Evolutionary conservation across 2,329 filamentous ascomycete genomes (phyloP), one percentile per base, ranked within the genome.

Genomic region (Ophiostoma ips): DNA sequence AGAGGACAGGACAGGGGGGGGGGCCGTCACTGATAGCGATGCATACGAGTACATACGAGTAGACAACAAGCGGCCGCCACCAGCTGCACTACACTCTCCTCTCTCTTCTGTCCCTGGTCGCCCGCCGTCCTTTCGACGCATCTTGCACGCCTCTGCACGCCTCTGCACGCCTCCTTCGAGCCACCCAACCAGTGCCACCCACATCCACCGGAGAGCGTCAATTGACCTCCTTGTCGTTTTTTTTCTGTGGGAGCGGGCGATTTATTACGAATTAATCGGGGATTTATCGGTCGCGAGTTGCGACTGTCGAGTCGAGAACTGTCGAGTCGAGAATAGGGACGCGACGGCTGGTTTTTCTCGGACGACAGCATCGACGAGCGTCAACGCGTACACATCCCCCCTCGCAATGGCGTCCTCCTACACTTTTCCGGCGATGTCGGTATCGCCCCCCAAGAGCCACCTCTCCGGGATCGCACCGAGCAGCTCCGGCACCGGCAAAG

Each of bases 341-440:
- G n/a, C n/a, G n/a, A n/a, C n/a, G n/a, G n/a, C n/a, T n/a, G n/a
- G n/a, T n/a, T n/a, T n/a, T n/a, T n/a, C n/a, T n/a, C n/a, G n/a
- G n/a, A n/a, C n/a, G n/a, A 31, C 46, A 33, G 18, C n/a, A 7
- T 15, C 34, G n/a, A 38, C 7, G 3, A n/a, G 35, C 24, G n/a
- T 8, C 15, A 18, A 9, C 24, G n/a, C n/a, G 5, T n/a, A 13
- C 5, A 18, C 7, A 9, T 35, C 15, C 13, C 18, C 36, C 35
- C 13, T 11, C 51, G 75, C 75, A 71, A 68, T 71, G 53, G 71
- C 73, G 35, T 71, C 55, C 2, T 33, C 75, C 19, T 78, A 75
- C 59, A 66, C 69, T 48, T 62, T 78, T 50, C 75, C 75, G n/a
- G 68, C 71, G 34, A 66, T 71, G 36, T 53, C 53, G 9, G 61